Base-by-base conservation (phyloP, 2,329 filamentous ascomycete genomes). In the Diplocarpon rosae region DNA sequence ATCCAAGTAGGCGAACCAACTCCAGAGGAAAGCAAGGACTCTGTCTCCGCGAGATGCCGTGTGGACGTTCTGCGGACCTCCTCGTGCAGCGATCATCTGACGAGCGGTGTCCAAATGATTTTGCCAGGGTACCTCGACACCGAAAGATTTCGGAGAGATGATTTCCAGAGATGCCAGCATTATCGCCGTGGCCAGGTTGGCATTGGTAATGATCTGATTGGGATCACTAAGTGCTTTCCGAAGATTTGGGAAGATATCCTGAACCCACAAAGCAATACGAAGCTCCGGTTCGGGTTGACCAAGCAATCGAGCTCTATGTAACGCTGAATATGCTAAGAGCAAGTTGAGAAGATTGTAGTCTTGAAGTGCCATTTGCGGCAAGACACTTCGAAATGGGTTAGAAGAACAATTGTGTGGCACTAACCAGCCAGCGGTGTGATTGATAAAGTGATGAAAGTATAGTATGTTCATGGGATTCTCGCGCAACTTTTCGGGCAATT, bases 91-190 rank as follows among this genome's bases (percentile, higher is more conserved):
- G 55, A 90, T 88, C 53, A 93, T 76, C 55, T 83, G 75, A 2
- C 86, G 76, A 1, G 86, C 85, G 42, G 87, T 75, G 45, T 77
- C 76, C 1, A 93, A 71, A 62, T 93, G 85, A 41, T 74, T 76
- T 59, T 88, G 84, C 86, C 86, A 93, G 1, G 83, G 74, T 42
- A 90, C 83, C 1, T 77, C 72, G n/a, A 85, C 80, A 43, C 83
- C 85, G 58, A 92, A 90, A 0, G 83, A 83, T 45, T 80, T 82
- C 0, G 86, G 86, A 0, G 83, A 87, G 39, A 92, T 80, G 45
- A 92, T 90, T 58, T 92, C 85, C 15, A 92, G 69, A 1, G 85
- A 89, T 0, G 85, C 77, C 37, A 93, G 73, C 83, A 92, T 88
- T 50, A 93, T 88, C 7, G 85, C 83, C 0, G 85, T 86, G 0